Evolutionary conservation across 345 rosid species (phyloP).

Genomic region (Corchorus olitorius): DNA sequence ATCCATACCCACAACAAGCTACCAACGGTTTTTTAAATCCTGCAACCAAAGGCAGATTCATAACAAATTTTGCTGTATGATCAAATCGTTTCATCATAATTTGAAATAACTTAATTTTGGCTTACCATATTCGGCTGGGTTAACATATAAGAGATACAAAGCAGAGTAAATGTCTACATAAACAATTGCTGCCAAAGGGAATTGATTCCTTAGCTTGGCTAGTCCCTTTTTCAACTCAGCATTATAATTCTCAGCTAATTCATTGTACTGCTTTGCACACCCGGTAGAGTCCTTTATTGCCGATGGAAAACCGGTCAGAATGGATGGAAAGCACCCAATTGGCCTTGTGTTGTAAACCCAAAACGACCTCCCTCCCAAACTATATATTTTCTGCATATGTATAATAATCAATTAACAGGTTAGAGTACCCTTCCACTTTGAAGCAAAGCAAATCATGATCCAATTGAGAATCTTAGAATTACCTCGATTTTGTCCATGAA

Average conservation of each 20-base stretch:
- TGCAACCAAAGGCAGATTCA: no score
- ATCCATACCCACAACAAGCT: slow-evolving; percentile 40
- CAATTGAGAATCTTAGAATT: not conserved
- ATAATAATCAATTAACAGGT: slow-evolving; percentile 1
- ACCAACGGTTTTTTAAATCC: slow-evolving; percentile 32
- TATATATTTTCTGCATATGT: slow-evolving; percentile 35
- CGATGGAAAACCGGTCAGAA: slow-evolving; percentile 31
- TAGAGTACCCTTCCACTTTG: not conserved
- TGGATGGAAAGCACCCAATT: slow-evolving; percentile 49
- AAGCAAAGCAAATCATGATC: not conserved
- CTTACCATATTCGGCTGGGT: slow-evolving; percentile 45
- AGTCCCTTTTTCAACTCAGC: slow-evolving; percentile 28
- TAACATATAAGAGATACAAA: slow-evolving; percentile 38
- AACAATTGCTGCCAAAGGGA: slow-evolving; percentile 39
- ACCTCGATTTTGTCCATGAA: slow-evolving; percentile 42
- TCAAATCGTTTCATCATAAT: no score
- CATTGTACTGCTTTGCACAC: slow-evolving; percentile 47
- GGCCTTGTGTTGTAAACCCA: slow-evolving; percentile 77
- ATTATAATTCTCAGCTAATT: slow-evolving; percentile 48
- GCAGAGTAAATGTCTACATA: slow-evolving; percentile 50
- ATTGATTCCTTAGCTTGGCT: slow-evolving; percentile 29
- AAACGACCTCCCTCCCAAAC: slow-evolving; percentile 50
- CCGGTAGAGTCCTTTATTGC: slow-evolving; percentile 42
- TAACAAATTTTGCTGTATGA: no score
- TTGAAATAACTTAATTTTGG: no score